These are phyloP conservation scores for Rusavskia elegans DNA, from an alignment of 495 filamentous ascomycete genomes.

Conservation along the genomic window DNA sequence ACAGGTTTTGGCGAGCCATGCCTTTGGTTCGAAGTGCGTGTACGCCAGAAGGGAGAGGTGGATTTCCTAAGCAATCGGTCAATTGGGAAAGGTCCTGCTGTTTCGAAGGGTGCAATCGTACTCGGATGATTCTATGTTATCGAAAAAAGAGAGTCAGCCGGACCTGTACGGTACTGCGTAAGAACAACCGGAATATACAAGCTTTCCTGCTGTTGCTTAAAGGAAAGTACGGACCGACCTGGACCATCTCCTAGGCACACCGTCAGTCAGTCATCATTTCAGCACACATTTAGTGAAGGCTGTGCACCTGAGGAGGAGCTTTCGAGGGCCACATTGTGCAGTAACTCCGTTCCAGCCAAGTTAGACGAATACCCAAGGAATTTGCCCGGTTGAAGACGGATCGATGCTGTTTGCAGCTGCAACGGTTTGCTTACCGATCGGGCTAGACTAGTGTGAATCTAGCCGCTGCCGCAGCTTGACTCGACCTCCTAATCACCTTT, in stretches of 20 bases:
- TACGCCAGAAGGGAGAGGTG: constrained; percentile 82
- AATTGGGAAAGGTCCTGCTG: constrained; percentile 20
- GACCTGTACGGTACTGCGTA: background rate
- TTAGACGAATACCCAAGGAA: background rate
- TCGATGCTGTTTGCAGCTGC: too few relatives aligned
- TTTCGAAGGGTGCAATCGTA: background rate
- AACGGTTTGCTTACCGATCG: too few relatives aligned
- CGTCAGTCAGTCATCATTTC: constrained; percentile 8
- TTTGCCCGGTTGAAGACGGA: too few relatives aligned
- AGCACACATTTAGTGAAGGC: constrained; percentile 6
- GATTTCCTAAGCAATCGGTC: constrained; percentile 36
- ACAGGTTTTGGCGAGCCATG: constrained; percentile 31
- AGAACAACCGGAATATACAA: background rate
- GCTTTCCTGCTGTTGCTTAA: background rate
- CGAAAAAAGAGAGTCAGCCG: background rate
- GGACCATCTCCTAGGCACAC: constrained; percentile 78
- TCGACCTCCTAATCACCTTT: too few relatives aligned
- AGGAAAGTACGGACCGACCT: constrained; percentile 70
- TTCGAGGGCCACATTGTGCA: constrained; percentile 43
- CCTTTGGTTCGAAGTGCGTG: constrained; percentile 29
- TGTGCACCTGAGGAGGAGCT: constrained; percentile 49
- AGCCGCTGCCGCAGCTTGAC: too few relatives aligned
- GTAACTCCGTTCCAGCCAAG: constrained; percentile 4
- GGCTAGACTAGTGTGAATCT: too few relatives aligned
- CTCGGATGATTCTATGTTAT: constrained; percentile 2